Evolutionary conservation across 2,329 filamentous ascomycete species (phyloP), one percentile per base, ranked within the genome.

Genomic region (Sphaerulina musiva): DNA sequence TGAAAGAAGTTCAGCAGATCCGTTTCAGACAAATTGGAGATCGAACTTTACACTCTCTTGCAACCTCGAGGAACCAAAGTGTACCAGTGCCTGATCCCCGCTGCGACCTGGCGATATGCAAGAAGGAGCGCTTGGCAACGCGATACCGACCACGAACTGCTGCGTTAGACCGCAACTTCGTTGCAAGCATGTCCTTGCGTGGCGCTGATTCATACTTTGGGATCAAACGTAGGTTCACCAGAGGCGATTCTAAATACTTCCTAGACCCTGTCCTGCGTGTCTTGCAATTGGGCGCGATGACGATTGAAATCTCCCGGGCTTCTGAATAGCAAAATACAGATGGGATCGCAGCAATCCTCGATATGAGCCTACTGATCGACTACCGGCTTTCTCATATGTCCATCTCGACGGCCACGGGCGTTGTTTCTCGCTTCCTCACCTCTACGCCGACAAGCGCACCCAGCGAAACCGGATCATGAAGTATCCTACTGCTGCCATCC

Each of bases 1-100:
- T 40, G 20, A 36, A 40, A 31, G 14, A 44, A n/a, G 43, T 45
- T 31, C 17, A 43, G 41, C 39, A 51, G 41, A 51, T 51, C 41
- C 43, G 48, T 51, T 51, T 44, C 48, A 51, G 31, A 20, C 40
- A 45, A 43, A 51, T 51, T 51, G 29, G 29, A 44, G 39, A 36
- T 39, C 17, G 32, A 51, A 51, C 44, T 14, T 45, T 41, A 45
- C 20, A 51, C 38, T 41, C 38, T 45, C 39, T 17, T 34, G 38
- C 48, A 29, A 29, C 48, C 48, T 43, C 40, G n/a, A 14, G 42
- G 42, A 20, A 45, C 32, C 36, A 40, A 51, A 51, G 48, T 31
- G 36, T 51, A 39, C 45, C 48, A 45, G 48, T 45, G 41, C 48
- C 32, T 8, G 17, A 45, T 36, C 48, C 48, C 43, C 20, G 48